phyloP scores from a whole-genome alignment of 176 grass and related monocot genomes.

The Phragmites australis region DNA sequence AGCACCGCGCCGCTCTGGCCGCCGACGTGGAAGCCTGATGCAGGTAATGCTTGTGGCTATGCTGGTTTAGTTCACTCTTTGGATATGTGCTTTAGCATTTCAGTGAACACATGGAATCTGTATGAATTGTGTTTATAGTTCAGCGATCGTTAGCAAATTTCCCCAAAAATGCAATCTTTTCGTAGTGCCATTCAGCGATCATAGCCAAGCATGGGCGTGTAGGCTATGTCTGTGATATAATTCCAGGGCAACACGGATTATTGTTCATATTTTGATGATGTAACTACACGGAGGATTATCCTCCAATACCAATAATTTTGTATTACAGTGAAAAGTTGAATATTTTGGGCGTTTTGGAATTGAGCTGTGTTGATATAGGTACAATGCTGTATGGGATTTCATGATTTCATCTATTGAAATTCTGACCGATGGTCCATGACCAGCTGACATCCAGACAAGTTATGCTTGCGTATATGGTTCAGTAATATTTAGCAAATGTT shows the following conservation, averaged over 20 bases:
- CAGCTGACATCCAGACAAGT: not conserved
- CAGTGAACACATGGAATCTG: not conserved
- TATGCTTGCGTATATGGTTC: too few relatives aligned
- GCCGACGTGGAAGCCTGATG: not conserved
- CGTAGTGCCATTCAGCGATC: not conserved
- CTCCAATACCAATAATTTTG: not conserved
- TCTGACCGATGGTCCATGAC: constrained; percentile 4
- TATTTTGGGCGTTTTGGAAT: constrained; percentile 11
- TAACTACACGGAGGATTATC: not conserved
- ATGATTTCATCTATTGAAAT: not conserved
- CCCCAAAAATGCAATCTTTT: constrained; percentile 15
- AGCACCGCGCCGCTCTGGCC: not conserved
- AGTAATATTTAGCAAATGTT: too few relatives aligned
- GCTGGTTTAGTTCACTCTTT: not conserved
- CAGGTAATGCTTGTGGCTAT: constrained; percentile 30
- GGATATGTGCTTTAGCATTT: constrained; percentile 10
- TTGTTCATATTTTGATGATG: not conserved
- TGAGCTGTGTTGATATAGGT: not conserved
- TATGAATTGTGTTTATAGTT: not conserved
- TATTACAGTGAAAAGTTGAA: not conserved
- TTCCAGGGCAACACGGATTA: not conserved
- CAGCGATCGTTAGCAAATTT: not conserved
- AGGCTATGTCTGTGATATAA: not conserved
- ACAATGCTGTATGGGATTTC: constrained; percentile 10
- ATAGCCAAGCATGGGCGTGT: not conserved